phyloP scores from a whole-genome alignment of 345 rosid genomes.

The Pseudoturritis turrita region DNA sequence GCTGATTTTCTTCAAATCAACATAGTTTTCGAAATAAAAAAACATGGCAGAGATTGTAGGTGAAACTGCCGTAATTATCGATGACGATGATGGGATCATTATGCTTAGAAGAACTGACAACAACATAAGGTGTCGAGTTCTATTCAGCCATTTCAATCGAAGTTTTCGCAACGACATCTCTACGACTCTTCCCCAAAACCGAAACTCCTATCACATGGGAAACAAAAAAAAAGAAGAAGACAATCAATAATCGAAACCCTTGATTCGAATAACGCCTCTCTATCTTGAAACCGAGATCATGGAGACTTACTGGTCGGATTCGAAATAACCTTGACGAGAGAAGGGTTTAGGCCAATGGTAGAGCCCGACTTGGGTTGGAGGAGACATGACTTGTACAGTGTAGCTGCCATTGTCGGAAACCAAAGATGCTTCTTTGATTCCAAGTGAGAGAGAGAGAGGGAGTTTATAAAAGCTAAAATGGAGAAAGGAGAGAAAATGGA shows the following conservation, averaged over 20 bases:
- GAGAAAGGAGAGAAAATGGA: no score
- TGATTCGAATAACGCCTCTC: background rate
- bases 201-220: conserved; percentile 39
- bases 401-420: conserved; percentile 35
- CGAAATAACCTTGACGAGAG: conserved; percentile 6
- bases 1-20: no score
- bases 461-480: conserved; percentile 16
- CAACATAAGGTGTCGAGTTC: conserved; percentile 29
- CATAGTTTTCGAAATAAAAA: background rate
- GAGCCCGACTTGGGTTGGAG: conserved; percentile 25
- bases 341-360: conserved; percentile 22
- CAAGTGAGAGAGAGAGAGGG: background rate
- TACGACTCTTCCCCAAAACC: conserved; percentile 35
- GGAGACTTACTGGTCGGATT: conserved; percentile 25
- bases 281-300: background rate
- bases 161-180: conserved; percentile 37
- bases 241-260: background rate
- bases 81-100: conserved; percentile 67
- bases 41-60: conserved; percentile 96
- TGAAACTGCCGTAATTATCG: conserved; percentile 95
- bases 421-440: conserved; percentile 5
- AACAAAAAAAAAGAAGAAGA: background rate
- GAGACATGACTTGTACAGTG: conserved; percentile 27
- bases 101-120: conserved; percentile 21
- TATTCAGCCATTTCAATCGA: conserved; percentile 39